Percentiles rank a stretch among this genome's conserved stretches.
These are phyloP conservation scores for Vitis hybrid DNA, from an alignment of 177 flowering plant genomes.

Conservation along the genomic window DNA sequence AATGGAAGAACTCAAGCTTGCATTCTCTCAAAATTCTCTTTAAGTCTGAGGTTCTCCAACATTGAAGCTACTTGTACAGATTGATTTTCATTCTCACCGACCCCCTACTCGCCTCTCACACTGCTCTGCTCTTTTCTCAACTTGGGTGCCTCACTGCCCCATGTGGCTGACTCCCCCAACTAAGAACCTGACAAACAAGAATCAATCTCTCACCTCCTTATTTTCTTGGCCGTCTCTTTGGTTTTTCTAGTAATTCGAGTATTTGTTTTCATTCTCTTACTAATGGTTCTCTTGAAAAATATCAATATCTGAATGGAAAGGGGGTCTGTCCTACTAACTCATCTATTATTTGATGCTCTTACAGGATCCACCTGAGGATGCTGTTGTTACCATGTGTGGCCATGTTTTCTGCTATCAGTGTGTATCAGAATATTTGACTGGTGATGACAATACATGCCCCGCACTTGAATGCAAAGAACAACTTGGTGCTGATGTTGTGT, in stretches of 20 bases:
- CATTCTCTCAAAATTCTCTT: too few species aligned
- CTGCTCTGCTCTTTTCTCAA: too few species aligned
- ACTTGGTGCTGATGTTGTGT: conserved; percentile 64
- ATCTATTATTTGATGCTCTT: conserved; percentile 13
- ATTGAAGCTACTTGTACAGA: too few species aligned
- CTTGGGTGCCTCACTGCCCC: too few species aligned
- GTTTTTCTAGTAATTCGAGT: not conserved
- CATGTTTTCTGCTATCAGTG: conserved; percentile 98
- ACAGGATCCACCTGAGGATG: conserved; percentile 96
- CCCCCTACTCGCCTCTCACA: too few species aligned
- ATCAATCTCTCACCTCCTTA: not conserved
- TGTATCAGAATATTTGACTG: conserved; percentile 74
- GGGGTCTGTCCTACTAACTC: not conserved
- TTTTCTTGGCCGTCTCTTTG: not conserved
- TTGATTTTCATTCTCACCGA: too few species aligned
- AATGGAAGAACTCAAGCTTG: too few species aligned
- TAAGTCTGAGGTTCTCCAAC: too few species aligned
- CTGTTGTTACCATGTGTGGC: conserved; percentile 86
- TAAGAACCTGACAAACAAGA: too few species aligned
- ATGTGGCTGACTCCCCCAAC: too few species aligned
- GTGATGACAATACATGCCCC: conserved; percentile 87
- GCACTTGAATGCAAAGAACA: conserved; percentile 65
- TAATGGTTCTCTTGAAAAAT: too few species aligned
- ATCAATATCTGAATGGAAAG: not conserved
- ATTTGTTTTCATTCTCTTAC: too few species aligned